Percentiles rank a stretch among this genome's conserved stretches.
These are phyloP conservation scores for Rhododendron griersonianum DNA, from an alignment of 148 eudicot species.

Conservation along the genomic window DNA sequence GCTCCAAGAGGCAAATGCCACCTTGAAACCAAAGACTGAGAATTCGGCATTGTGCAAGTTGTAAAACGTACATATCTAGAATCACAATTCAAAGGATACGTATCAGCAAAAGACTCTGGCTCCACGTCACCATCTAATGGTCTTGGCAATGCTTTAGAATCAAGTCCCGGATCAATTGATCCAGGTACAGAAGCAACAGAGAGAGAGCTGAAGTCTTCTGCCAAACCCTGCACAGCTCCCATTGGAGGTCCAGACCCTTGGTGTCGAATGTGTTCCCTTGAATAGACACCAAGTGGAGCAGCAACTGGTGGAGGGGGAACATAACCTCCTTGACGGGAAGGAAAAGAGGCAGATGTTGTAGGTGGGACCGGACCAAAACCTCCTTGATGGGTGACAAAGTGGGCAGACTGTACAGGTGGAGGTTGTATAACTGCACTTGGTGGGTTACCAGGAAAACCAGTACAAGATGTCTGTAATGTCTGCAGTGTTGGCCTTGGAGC, in stretches of 20 bases:
- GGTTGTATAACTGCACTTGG: constrained; percentile 19
- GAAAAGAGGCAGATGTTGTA: constrained; percentile 34
- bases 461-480: constrained; percentile 21
- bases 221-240: constrained; percentile 52
- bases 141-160: constrained; percentile 70
- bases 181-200: constrained; percentile 75
- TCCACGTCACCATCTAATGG: constrained; percentile 84
- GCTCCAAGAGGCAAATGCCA: constrained; percentile 99
- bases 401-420: constrained; percentile 34
- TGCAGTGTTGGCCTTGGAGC: constrained; percentile 31
- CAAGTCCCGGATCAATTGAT: constrained; percentile 74
- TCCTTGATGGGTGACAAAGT: constrained; percentile 43
- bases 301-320: constrained; percentile 38
- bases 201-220: constrained; percentile 77
- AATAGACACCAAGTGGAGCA: constrained; percentile 37
- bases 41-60: constrained; percentile 77
- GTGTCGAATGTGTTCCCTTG: constrained; percentile 25
- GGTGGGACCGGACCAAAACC: constrained; percentile 42
- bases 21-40: constrained; percentile 85
- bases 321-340: constrained; percentile 47
- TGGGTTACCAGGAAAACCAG: constrained; percentile 27
- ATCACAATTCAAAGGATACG: constrained; percentile 69
- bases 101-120: constrained; percentile 46
- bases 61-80: constrained; percentile 74
- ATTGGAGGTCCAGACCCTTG: constrained; percentile 58